Evolutionary conservation across 2,329 filamentous ascomycete genomes (phyloP).

Genomic region (Aspergillus hiratsukae): DNA sequence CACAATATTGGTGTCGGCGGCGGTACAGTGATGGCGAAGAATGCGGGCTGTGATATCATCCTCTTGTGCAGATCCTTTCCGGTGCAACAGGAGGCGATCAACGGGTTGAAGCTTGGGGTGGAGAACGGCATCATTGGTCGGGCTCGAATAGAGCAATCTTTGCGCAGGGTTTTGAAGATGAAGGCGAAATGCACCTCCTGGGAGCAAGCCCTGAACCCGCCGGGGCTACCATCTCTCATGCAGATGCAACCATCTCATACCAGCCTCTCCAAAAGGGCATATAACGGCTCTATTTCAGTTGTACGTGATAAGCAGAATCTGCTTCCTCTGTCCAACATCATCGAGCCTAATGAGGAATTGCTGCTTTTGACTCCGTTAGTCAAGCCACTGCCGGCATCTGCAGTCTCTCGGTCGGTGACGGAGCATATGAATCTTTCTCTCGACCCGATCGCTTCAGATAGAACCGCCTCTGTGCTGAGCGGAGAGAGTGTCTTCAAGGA

Average conservation of each 20-base stretch:
- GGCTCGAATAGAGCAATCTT: constrained; percentile 72
- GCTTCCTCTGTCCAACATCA: constrained; percentile 73
- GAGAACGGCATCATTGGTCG: constrained; percentile 86
- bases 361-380: constrained; percentile 82
- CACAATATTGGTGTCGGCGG: constrained; percentile 97
- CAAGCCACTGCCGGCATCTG: constrained; percentile 86
- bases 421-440: constrained; percentile 46
- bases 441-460: constrained; percentile 54
- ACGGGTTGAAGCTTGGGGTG: constrained; percentile 79
- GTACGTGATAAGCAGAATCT: constrained; percentile 84
- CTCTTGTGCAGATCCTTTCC: constrained; percentile 83
- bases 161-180: constrained; percentile 71
- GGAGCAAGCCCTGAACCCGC: constrained; percentile 84
- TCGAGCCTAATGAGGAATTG: constrained; percentile 84
- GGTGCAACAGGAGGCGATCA: constrained; percentile 86
- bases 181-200: constrained; percentile 85
- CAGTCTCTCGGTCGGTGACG: constrained; percentile 65
- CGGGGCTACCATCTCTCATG: constrained; percentile 70
- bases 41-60: constrained; percentile 89
- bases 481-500: constrained; percentile 91
- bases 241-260: constrained; percentile 79
- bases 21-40: constrained; percentile 94
- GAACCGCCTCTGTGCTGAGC: constrained; percentile 69
- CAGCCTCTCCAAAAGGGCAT: constrained; percentile 75
- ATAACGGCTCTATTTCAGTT: constrained; percentile 88